Conservation (phyloP, 1,284 basidiomycete species). For the Trametes polyzona region DNA sequence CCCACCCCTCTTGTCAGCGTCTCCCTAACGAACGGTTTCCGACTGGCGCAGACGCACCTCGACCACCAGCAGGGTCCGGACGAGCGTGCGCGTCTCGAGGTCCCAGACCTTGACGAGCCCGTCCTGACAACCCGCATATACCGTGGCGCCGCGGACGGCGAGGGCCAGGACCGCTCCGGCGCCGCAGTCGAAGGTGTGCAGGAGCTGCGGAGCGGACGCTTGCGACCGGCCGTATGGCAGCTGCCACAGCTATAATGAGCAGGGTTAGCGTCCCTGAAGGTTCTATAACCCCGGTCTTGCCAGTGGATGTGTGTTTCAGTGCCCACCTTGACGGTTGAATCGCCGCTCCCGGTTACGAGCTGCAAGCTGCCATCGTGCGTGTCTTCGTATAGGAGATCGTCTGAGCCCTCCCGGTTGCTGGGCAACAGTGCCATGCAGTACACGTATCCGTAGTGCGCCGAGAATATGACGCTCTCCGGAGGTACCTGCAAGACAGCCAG, state of each 20-base stretch:
- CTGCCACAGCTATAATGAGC: conserved; percentile 67
- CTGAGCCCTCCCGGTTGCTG: conserved; percentile 41
- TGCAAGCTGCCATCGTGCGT: conserved; percentile 48
- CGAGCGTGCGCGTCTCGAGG: conserved; percentile 84
- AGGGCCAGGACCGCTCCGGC: conserved; percentile 83
- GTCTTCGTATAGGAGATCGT: conserved; percentile 32
- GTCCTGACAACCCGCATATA: conserved; percentile 93
- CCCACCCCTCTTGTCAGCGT: background rate
- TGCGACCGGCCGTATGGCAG: conserved; percentile 42
- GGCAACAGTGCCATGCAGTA: conserved; percentile 81
- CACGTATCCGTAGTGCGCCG: conserved; percentile 94
- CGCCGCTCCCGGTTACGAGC: conserved; percentile 86
- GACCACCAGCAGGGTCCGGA: conserved; percentile 86
- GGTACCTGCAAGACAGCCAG: conserved; percentile 56
- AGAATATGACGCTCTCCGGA: conserved; percentile 73
- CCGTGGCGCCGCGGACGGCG: conserved; percentile 74
- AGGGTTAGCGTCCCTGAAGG: background rate
- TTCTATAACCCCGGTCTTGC: conserved; percentile 5
- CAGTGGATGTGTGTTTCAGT: background rate
- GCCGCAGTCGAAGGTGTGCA: conserved; percentile 66
- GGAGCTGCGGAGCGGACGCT: conserved; percentile 44
- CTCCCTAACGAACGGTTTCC: background rate
- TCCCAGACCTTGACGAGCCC: conserved; percentile 94
- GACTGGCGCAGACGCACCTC: conserved; percentile 50
- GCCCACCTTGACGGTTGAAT: conserved; percentile 81